Evolutionary conservation across 129 eudicot species (phyloP).

Genomic region (Escallonia herrerae): DNA sequence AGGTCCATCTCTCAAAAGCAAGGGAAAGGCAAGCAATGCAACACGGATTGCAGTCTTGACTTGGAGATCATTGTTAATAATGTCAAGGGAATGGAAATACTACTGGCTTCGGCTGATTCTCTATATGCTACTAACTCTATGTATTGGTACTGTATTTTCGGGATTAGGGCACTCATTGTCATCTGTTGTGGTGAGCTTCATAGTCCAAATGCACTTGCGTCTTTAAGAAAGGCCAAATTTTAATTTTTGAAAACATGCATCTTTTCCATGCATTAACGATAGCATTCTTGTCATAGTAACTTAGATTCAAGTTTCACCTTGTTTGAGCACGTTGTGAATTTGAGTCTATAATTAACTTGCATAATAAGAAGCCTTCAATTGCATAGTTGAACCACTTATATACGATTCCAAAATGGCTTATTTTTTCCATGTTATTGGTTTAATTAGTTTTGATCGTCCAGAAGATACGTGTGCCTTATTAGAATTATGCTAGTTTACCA

Average conservation of each 20-base stretch:
- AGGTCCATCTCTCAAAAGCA: conserved; percentile 76
- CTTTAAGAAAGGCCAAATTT: neutral
- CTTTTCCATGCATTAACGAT: neutral
- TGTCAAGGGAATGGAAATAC: conserved; percentile 92
- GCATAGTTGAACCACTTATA: no score
- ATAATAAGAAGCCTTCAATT: no score
- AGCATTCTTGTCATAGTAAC: neutral
- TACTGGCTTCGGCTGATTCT: conserved; percentile 87
- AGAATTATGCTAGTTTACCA: no score
- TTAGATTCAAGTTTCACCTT: neutral
- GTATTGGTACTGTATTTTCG: conserved; percentile 76
- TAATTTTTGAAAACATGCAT: neutral
- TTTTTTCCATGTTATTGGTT: no score
- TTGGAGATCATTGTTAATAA: conserved; percentile 76
- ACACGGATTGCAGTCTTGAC: conserved; percentile 67
- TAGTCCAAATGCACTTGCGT: neutral
- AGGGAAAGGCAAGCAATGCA: conserved; percentile 50
- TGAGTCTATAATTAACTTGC: neutral
- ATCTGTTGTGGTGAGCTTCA: conserved; percentile 68
- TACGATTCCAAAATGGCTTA: no score
- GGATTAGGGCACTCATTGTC: conserved; percentile 93
- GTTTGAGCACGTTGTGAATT: neutral
- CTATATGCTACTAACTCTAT: conserved; percentile 64
- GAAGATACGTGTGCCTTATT: no score
- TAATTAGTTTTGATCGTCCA: no score